Evolutionary conservation across 208 protist genomes (phyloP).

Genomic region (Trypanosomatidae sp.): DNA sequence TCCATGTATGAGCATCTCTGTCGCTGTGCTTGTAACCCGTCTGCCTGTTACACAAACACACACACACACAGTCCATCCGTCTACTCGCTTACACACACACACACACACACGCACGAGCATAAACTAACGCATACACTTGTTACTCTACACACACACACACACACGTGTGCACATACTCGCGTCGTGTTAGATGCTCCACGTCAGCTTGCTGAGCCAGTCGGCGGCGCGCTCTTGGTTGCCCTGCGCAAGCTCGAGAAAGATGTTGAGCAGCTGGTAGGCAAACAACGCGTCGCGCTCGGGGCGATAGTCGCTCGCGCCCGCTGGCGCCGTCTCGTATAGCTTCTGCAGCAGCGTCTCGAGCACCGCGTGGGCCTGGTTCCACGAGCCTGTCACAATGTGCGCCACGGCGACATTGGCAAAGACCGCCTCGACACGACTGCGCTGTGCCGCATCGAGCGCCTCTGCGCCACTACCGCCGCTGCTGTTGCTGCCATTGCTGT

Average conservation of each 20-base stretch:
- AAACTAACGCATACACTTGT: neutral
- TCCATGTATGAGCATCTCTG: no score
- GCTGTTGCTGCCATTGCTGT: no score
- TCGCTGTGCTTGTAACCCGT: no score
- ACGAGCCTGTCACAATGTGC: conserved; percentile 69
- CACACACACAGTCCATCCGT: no score
- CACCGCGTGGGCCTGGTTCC: conserved; percentile 67
- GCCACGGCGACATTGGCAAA: conserved; percentile 74
- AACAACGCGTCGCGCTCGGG: conserved; percentile 55
- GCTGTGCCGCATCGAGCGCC: conserved; percentile 46
- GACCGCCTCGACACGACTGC: conserved; percentile 69
- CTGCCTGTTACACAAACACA: no score
- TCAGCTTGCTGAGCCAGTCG: conserved; percentile 50
- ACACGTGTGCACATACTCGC: neutral
- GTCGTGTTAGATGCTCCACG: conserved; percentile 29
- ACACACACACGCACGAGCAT: no score
- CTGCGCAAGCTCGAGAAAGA: conserved; percentile 77
- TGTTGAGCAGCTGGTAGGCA: conserved; percentile 55
- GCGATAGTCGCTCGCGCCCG: conserved; percentile 25
- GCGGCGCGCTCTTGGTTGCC: conserved; percentile 70
- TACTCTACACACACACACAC: neutral
- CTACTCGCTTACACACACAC: no score
- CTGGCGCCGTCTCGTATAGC: conserved; percentile 38
- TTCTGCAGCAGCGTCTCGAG: conserved; percentile 73
- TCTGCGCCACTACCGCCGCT: no score